These are phyloP conservation scores for Biscutella laevigata DNA, from an alignment of 441 rosid species.

Conservation along the genomic window DNA sequence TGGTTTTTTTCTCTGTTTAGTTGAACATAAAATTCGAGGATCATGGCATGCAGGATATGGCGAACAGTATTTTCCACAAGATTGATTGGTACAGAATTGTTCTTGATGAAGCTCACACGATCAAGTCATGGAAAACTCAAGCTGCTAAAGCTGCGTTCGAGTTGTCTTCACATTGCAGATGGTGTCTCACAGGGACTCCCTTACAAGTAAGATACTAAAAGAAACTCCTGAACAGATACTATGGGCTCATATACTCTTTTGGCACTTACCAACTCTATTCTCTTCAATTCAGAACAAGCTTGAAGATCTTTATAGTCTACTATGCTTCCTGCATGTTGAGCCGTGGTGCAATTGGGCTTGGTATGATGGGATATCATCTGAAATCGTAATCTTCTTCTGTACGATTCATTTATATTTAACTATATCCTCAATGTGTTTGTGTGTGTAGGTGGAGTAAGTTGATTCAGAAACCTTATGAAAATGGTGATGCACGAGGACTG, in stretches of 20 bases:
- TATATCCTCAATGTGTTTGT: not conserved
- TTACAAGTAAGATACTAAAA: constrained; percentile 36
- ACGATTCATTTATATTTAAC: not conserved
- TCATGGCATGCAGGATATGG: constrained; percentile 30
- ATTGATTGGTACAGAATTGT: constrained; percentile 60
- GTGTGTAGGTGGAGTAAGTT: constrained; percentile 51
- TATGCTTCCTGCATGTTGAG: constrained; percentile 68
- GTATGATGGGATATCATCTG: constrained; percentile 26
- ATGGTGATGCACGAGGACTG: constrained; percentile 55
- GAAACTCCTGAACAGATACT: not conserved
- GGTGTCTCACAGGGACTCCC: constrained; percentile 78
- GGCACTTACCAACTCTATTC: constrained; percentile 5
- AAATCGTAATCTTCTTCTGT: not conserved
- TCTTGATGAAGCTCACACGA: constrained; percentile 69
- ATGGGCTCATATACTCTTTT: not conserved
- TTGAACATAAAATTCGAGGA: not conserved
- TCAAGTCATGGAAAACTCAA: constrained; percentile 46
- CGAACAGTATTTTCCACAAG: constrained; percentile 42
- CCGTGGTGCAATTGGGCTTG: constrained; percentile 79
- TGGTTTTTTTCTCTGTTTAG: not conserved
- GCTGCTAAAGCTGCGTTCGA: constrained; percentile 47
- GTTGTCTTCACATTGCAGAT: constrained; percentile 49
- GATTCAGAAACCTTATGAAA: constrained; percentile 62
- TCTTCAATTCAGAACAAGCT: constrained; percentile 45
- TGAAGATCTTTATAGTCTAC: constrained; percentile 61